Conservation (phyloP, 495 filamentous ascomycete species). For the Pyronema omphalodes region DNA sequence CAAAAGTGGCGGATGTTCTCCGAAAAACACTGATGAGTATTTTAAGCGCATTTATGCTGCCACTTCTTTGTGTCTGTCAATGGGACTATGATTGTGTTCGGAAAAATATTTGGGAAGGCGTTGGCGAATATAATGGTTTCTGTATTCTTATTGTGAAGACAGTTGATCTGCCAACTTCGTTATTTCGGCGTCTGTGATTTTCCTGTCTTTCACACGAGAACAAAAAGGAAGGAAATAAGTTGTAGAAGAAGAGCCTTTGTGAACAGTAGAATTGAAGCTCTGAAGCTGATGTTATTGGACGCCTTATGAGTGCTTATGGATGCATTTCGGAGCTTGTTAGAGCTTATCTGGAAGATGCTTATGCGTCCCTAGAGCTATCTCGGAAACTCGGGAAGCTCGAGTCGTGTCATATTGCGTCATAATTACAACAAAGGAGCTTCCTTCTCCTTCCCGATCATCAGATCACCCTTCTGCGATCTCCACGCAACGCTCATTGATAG, state of each 20-base stretch:
- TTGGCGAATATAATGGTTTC: not conserved
- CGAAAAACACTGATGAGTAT: not conserved
- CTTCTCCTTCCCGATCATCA: too few species aligned
- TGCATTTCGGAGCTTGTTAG: too few species aligned
- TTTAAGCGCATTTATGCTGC: not conserved
- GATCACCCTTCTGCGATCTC: too few species aligned
- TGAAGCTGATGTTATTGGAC: too few species aligned
- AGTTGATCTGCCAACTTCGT: not conserved
- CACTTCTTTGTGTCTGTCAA: not conserved
- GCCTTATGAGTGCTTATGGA: too few species aligned
- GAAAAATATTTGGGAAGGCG: not conserved
- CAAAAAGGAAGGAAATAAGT: not conserved
- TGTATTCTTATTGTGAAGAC: not conserved
- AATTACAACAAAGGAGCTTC: too few species aligned
- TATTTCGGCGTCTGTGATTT: not conserved
- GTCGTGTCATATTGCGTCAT: too few species aligned
- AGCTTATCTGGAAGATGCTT: too few species aligned
- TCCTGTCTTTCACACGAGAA: not conserved
- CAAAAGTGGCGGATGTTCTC: not conserved
- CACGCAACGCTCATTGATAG: too few species aligned
- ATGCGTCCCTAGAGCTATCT: too few species aligned
- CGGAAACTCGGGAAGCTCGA: too few species aligned
- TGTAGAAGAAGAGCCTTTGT: not conserved
- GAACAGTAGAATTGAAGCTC: not conserved
- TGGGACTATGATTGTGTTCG: not conserved